Evolutionary conservation across 768 basidiomycete species (phyloP), one percentile per base, ranked within the genome.

Genomic region (Tephrocybe sp.): DNA sequence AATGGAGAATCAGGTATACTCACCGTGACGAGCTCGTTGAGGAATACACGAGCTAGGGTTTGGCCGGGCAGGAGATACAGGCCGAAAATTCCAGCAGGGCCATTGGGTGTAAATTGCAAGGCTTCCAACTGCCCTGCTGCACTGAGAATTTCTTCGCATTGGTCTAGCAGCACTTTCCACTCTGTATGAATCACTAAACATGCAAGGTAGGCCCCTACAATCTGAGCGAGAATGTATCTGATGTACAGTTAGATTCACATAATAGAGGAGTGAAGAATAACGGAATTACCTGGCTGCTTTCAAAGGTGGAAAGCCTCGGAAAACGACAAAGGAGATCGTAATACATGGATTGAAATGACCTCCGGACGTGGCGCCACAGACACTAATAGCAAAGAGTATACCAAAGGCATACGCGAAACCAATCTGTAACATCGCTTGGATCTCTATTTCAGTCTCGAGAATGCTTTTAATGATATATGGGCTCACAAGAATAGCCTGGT

Each of bases 301-400:
- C 28, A 57, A 49, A 13, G 64, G 46, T 1, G 85, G 80, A 62
- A 84, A 83, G 0, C 75, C 75, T 48, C 67, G 77, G 69, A 78
- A 78, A n/a, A 84, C n/a, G 21, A 73, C 67, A 27, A 75, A 65
- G 4, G 75, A 64, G 39, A 85, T 66, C 5, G 85, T 83, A 19
- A 87, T 71, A 38, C 77, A 75, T 4, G 87, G 89, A 44, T 74
- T 83, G 60, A 87, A 80, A 57, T 87, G 85, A 12, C 83, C 78
- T 11, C 81, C 81, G 5, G 82, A 85, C 1, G 82, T 74, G 9
- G 75, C 60, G 9, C 66, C 67, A 44, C 78, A 82, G 21, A 83
- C 65, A 4, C 64, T 60, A 45, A 87, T 60, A 1, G 84, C 85
- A 42, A 85, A 72, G 15, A 82, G 56, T 49, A 85, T 82, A 19